These are phyloP conservation scores for Globisporangium abappressorium DNA, from an alignment of 352 stramenopile genomes.

Conservation along the genomic window DNA sequence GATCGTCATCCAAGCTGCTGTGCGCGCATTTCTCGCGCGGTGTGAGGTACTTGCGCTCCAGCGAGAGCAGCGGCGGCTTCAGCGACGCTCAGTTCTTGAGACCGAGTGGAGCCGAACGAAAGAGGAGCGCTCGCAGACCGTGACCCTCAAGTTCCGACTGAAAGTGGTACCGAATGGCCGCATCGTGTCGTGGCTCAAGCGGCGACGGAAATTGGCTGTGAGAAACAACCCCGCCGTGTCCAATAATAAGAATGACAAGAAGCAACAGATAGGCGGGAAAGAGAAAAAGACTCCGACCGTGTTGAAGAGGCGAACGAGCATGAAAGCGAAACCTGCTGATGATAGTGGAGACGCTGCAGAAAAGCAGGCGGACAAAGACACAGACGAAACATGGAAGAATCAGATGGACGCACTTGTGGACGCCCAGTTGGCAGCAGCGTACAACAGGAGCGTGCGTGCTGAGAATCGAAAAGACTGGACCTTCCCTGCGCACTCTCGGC, in stretches of 20 bases:
- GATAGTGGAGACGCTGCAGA: background rate
- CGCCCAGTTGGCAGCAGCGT: slow-evolving; percentile 27
- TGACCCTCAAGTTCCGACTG: slow-evolving; percentile 38
- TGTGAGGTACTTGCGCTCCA: slow-evolving; percentile 24
- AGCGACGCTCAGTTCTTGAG: slow-evolving; percentile 31
- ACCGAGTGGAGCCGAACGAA: slow-evolving; percentile 33
- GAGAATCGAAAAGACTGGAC: slow-evolving; percentile 48
- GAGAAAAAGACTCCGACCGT: background rate
- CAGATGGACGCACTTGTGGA: slow-evolving; percentile 12
- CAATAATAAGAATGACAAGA: slow-evolving; percentile 5
- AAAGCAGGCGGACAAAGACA: background rate
- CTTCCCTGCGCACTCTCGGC: slow-evolving; percentile 48
- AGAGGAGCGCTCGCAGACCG: slow-evolving; percentile 39
- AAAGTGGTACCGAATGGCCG: slow-evolving; percentile 13
- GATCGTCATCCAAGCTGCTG: slow-evolving; percentile 41
- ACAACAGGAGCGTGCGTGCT: slow-evolving; percentile 50
- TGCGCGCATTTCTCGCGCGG: slow-evolving; percentile 41
- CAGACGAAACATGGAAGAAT: slow-evolving; percentile 12
- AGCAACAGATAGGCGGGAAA: background rate
- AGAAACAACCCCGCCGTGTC: background rate
- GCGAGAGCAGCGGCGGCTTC: slow-evolving; percentile 28
- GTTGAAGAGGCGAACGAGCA: background rate
- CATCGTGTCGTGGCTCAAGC: slow-evolving; percentile 26
- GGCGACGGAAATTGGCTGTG: background rate
- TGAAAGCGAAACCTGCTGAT: background rate